phyloP scores from a whole-genome alignment of 257 asterid genomes.

The Solanum etuberosum region DNA sequence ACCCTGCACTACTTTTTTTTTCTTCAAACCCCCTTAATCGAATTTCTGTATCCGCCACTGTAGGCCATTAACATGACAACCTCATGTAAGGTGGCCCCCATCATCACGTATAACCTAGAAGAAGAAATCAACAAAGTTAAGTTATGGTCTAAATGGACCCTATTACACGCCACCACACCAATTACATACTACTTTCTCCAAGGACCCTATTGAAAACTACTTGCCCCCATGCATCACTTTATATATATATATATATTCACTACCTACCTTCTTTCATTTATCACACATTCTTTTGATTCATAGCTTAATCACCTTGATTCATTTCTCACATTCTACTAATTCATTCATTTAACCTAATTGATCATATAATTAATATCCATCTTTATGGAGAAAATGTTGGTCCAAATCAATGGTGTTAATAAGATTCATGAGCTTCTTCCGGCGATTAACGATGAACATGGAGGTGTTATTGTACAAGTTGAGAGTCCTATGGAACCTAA shows the following conservation, averaged over 20 bases:
- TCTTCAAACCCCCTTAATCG: too few species aligned
- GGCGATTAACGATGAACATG: conserved; percentile 47
- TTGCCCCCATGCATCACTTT: not conserved
- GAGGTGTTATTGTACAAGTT: conserved; percentile 51
- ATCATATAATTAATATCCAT: not conserved
- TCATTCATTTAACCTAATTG: not conserved
- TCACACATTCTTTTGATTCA: not conserved
- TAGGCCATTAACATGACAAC: too few species aligned
- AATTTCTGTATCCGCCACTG: too few species aligned
- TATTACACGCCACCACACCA: not conserved
- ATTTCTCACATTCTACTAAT: not conserved
- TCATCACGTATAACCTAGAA: not conserved
- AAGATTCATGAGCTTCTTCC: conserved; percentile 26
- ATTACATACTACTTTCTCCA: not conserved
- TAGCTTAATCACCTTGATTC: not conserved
- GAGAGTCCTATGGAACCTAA: conserved; percentile 41
- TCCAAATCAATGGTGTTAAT: conserved; percentile 13
- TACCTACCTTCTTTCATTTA: not conserved
- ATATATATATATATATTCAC: not conserved
- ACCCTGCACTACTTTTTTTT: too few species aligned
- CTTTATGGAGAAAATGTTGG: conserved; percentile 29
- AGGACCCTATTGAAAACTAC: not conserved
- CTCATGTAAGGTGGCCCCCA: not conserved
- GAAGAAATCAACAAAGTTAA: not conserved
- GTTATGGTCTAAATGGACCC: not conserved